A percentile compares a stretch with the other conserved stretches of the same genome.
Conservation (phyloP, 2,329 filamentous ascomycete genomes). For the Scolecobasidium constrictum region DNA sequence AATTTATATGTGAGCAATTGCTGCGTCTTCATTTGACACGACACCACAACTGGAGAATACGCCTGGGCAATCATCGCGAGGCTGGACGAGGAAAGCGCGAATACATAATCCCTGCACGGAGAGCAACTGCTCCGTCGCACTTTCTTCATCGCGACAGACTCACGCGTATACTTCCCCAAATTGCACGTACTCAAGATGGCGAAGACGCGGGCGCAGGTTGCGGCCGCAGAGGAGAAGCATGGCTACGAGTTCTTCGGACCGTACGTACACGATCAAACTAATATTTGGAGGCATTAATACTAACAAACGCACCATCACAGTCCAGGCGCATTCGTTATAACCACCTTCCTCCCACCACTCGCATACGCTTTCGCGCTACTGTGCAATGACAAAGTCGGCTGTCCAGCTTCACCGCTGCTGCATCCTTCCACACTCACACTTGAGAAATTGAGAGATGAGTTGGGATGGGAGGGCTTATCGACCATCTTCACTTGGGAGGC, state of each 20-base stretch:
- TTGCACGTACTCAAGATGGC: conserved; percentile 1
- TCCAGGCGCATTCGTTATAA: conserved; percentile 64
- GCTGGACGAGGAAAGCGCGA: too few species aligned
- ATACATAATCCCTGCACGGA: too few species aligned
- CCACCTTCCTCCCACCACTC: conserved; percentile 67
- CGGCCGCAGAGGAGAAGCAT: conserved; percentile 16
- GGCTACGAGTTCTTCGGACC: conserved; percentile 30
- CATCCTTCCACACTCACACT: conserved; percentile 60
- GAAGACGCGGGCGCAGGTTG: not conserved
- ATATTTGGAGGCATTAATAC: not conserved
- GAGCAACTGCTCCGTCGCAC: too few species aligned
- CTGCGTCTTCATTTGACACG: too few species aligned
- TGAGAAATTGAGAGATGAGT: conserved; percentile 63
- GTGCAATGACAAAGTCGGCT: conserved; percentile 89
- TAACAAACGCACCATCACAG: conserved; percentile 40
- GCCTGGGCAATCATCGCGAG: too few species aligned
- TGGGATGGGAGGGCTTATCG: conserved; percentile 70
- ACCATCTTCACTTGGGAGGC: conserved; percentile 62
- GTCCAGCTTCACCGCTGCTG: conserved; percentile 73
- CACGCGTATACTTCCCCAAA: too few species aligned
- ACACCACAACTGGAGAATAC: too few species aligned
- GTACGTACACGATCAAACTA: too few species aligned
- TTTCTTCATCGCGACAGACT: too few species aligned
- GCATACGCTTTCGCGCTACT: conserved; percentile 72
- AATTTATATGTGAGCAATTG: too few species aligned